Evolutionary conservation across 495 filamentous ascomycete genomes (phyloP), one percentile per base, ranked within the genome.

Genomic region (Zalerion maritima): DNA sequence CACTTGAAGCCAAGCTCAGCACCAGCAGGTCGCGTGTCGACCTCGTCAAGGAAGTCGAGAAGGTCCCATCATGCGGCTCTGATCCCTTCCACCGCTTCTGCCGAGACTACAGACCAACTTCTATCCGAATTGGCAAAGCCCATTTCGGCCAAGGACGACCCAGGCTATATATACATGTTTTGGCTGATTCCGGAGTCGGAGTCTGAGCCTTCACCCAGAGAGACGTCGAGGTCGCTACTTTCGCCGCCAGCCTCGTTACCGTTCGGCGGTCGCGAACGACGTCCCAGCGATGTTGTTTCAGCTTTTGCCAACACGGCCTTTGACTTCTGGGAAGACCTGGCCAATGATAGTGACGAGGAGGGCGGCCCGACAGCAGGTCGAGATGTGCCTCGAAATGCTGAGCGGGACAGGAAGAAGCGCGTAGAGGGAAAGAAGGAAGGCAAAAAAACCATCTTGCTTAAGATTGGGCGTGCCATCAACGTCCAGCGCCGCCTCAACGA

Each of bases 131-230:
- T 96, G 3, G 71, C 73, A 9, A 93, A 92, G 44, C 82, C 86
- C 7, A 66, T 91, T 36, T 81, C 81, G 3, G 54, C 53, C 4
- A 54, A 61, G 22, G 89, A 96, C 42, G 81, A 91, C 26, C 65
- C 81, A 24, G 89, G 89, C 21, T 97, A 84, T 47, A 96, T 96
- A 40, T 97, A 97, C 62, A 89, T 97, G 42, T 97, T 94, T 67
- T 93, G 85, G 84, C 60, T 94, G 3, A 77, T 69, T 3, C 69
- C 69, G 21, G 68, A 66, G 31, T 64, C 50, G n/a, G 47, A 55
- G 26, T 52, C 54, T 3, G 38, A 55, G 5, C 56, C 62, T 1
- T 64, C 71, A 9, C 64, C 73, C 0, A 52, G 52, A 4, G 69
- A 75, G 17, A 62, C 67, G 14, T 78, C 73, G 2, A 61, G 60